A percentile compares a stretch with the other conserved stretches of the same genome.
phyloP scores from a whole-genome alignment of 495 filamentous ascomycete species.

The Parathielavia hyrcaniae region DNA sequence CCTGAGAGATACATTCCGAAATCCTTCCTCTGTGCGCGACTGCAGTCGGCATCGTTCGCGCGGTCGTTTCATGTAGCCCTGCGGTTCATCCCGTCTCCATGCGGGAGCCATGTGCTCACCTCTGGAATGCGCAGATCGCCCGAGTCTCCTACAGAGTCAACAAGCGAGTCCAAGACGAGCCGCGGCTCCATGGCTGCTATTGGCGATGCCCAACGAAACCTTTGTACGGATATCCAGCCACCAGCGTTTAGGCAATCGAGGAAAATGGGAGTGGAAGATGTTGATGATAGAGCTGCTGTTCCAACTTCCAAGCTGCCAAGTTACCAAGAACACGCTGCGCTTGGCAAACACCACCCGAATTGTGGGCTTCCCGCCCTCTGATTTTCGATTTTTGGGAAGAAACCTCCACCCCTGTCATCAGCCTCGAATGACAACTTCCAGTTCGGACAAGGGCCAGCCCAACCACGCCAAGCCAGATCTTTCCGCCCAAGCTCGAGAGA shows the following conservation, averaged over 20 bases:
- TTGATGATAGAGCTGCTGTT: neutral
- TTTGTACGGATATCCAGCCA: constrained; percentile 9
- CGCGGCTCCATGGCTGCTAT: neutral
- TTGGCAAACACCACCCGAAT: too few species aligned
- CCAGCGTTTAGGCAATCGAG: constrained; percentile 8
- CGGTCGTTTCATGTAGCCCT: neutral
- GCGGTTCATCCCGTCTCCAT: constrained; percentile 17
- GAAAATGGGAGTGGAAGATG: neutral
- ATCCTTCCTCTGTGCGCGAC: too few species aligned
- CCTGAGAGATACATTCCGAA: too few species aligned
- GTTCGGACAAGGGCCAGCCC: constrained; percentile 8
- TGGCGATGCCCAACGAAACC: neutral
- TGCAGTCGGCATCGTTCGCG: too few species aligned
- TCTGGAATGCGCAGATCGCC: neutral
- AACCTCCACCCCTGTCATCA: constrained; percentile 5
- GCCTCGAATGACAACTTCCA: neutral
- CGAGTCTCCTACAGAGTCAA: neutral
- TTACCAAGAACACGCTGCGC: too few species aligned
- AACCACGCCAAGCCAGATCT: constrained; percentile 19
- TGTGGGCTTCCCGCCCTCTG: constrained; percentile 16
- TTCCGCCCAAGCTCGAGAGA: constrained; percentile 17
- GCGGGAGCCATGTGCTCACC: constrained; percentile 7
- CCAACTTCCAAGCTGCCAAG: too few species aligned
- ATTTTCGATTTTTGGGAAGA: constrained; percentile 14
- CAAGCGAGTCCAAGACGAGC: neutral